Conservation (phyloP, 768 basidiomycete genomes). For the Lentinula boryana region DNA sequence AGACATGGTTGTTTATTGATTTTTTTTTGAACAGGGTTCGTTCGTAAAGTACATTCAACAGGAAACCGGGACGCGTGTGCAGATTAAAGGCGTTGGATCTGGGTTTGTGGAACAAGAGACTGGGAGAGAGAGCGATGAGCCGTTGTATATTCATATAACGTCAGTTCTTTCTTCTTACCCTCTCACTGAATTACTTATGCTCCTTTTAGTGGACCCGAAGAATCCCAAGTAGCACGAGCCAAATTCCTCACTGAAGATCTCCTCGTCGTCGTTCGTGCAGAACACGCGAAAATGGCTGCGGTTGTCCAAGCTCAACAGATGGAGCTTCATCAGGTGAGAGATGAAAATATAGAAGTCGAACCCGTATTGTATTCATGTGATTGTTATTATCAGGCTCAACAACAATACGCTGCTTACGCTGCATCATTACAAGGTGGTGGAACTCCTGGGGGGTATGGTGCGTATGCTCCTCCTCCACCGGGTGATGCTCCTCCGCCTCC, state of each 20-base stretch:
- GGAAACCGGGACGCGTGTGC: constrained; percentile 93
- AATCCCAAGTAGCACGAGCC: constrained; percentile 80
- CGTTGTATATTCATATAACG: constrained; percentile 91
- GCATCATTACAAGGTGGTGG: constrained; percentile 46
- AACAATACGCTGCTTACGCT: constrained; percentile 72
- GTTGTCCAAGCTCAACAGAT: constrained; percentile 71
- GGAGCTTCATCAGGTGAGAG: constrained; percentile 64
- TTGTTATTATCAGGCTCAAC: constrained; percentile 40
- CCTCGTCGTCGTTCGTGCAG: constrained; percentile 78
- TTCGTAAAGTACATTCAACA: constrained; percentile 99
- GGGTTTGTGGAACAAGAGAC: constrained; percentile 94
- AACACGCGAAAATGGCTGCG: constrained; percentile 76
- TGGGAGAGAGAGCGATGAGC: constrained; percentile 80
- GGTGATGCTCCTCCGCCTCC: constrained; percentile 38
- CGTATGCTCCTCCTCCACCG: constrained; percentile 44
- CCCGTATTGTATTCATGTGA: too few species aligned
- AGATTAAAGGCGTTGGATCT: constrained; percentile 93
- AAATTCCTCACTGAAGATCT: constrained; percentile 87
- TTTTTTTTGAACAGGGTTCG: constrained; percentile 53
- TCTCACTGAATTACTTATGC: constrained; percentile 9
- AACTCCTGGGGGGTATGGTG: constrained; percentile 7
- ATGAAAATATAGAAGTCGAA: too few species aligned
- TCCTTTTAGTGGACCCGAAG: constrained; percentile 63
- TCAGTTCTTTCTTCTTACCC: constrained; percentile 30
- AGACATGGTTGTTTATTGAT: not conserved